Base-by-base conservation (phyloP, 441 rosid species). In the Pelargonium exstipulatum region DNA sequence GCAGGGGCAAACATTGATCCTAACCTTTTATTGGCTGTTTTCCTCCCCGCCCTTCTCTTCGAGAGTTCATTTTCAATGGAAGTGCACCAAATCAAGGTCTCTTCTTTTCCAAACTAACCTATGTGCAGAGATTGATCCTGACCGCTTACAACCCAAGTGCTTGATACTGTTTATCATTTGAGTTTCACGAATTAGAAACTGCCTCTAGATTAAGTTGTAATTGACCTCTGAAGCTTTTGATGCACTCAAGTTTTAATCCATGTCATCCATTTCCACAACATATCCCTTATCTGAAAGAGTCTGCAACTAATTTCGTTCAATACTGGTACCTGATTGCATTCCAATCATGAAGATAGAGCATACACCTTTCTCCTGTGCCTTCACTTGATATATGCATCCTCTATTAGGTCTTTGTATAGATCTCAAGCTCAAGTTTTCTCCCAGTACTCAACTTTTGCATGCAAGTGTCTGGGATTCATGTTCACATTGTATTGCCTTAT, bases 41-140 rank as follows among this genome's bases (percentile, higher is more conserved):
- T 91, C 69, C 96, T 94, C 78, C 98, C 98, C 45, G 92, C 96
- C 46, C 95, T 94, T 79, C 95, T 94, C 71, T 94, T 91, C 14
- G 98, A 94, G 86, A 94, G 96, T 80, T 89, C 98, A 26, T 91
- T 91, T 77, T 82, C 96, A 5, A 91, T 91, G 98, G 93, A 94
- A 67, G 76, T 88, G 61, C 98, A 94, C 82, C 97, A 94, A 77
- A 91, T 91, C 70, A 94, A 89, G 98, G 98, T 94, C 75, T 72
- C 40, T 60, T 63, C 74, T 70, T 35, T 60, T 42, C 69, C 62
- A 26, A 29, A 9, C 29, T 61, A 17, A 13, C n/a, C 62, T 22
- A 57, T 8, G 18, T 57, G 62, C 62, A 57, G 29, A 57, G 7
- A 57, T 57, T 46, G 51, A 12, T 57, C 62, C 13, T 20, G 8